A percentile compares a stretch with the other conserved stretches of the same genome.
phyloP scores from a whole-genome alignment of 805 yeast species.

The Diddensiella transvaalensis region DNA sequence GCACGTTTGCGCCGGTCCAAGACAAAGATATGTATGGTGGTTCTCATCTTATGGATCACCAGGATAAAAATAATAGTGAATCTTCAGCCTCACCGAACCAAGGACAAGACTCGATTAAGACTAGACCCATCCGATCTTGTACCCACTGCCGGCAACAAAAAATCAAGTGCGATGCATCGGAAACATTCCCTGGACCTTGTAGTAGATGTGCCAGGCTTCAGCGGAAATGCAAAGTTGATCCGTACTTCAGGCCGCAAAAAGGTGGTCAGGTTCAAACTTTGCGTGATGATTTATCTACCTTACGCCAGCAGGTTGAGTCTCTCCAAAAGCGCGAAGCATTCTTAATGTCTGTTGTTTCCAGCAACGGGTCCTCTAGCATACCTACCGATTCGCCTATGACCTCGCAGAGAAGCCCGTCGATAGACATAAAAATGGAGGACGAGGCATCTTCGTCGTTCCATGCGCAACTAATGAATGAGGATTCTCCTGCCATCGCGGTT shows the following conservation, averaged over 20 bases:
- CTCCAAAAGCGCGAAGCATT: slow-evolving; percentile 22
- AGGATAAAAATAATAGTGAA: background rate
- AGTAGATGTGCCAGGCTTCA: slow-evolving; percentile 78
- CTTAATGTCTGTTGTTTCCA: slow-evolving; percentile 15
- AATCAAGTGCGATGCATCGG: slow-evolving; percentile 87
- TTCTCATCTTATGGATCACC: background rate
- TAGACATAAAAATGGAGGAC: background rate
- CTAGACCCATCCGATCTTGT: slow-evolving; percentile 88
- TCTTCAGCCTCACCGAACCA: background rate
- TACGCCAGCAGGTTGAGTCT: slow-evolving; percentile 51
- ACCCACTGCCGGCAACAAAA: slow-evolving; percentile 94
- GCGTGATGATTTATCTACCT: slow-evolving; percentile 68
- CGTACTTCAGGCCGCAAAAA: slow-evolving; percentile 84
- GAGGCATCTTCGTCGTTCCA: background rate
- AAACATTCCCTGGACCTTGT: slow-evolving; percentile 77
- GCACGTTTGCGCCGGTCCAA: background rate
- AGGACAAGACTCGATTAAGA: slow-evolving; percentile 34
- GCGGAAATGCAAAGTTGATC: slow-evolving; percentile 81
- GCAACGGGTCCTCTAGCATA: background rate
- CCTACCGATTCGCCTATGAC: background rate
- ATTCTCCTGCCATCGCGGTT: background rate
- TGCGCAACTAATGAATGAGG: background rate
- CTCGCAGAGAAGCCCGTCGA: background rate
- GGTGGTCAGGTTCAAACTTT: slow-evolving; percentile 85
- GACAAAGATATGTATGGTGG: background rate